Conservation (phyloP, 2,329 filamentous ascomycete genomes). For the Hypoxylon sp. region DNA sequence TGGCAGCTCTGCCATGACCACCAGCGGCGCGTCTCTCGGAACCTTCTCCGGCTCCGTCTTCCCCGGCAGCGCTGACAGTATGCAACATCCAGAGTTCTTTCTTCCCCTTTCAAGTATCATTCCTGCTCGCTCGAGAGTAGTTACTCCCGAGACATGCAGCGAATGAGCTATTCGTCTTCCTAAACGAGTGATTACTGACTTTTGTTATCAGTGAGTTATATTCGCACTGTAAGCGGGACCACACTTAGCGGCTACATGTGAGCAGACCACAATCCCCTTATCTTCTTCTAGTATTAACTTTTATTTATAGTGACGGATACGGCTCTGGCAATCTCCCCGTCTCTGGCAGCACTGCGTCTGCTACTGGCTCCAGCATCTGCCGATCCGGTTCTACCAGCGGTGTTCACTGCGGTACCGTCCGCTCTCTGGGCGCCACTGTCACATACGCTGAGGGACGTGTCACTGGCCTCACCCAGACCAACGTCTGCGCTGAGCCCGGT, state of each 20-base stretch:
- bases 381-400: conserved; percentile 54
- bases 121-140: too few species aligned
- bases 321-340: conserved; percentile 45
- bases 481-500: conserved; percentile 52
- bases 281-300: too few species aligned
- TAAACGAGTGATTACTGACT: too few species aligned
- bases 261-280: too few species aligned
- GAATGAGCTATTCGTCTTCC: too few species aligned
- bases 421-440: conserved; percentile 48
- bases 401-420: conserved; percentile 51
- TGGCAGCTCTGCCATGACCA: conserved; percentile 47
- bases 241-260: conserved; percentile 47
- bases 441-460: conserved; percentile 51
- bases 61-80: conserved; percentile 52
- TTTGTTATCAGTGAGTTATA: too few species aligned
- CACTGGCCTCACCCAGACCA: conserved; percentile 52
- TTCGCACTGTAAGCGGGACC: conserved; percentile 48
- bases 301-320: conserved; percentile 52
- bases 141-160: too few species aligned
- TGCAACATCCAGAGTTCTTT: too few species aligned
- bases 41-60: conserved; percentile 51
- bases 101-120: too few species aligned
- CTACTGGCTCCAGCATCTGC: conserved; percentile 50
- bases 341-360: conserved; percentile 50
- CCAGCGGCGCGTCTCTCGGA: conserved; percentile 45